Conservation (phyloP, 2,329 filamentous ascomycete genomes). For the Trichoderma endophyticum region DNA sequence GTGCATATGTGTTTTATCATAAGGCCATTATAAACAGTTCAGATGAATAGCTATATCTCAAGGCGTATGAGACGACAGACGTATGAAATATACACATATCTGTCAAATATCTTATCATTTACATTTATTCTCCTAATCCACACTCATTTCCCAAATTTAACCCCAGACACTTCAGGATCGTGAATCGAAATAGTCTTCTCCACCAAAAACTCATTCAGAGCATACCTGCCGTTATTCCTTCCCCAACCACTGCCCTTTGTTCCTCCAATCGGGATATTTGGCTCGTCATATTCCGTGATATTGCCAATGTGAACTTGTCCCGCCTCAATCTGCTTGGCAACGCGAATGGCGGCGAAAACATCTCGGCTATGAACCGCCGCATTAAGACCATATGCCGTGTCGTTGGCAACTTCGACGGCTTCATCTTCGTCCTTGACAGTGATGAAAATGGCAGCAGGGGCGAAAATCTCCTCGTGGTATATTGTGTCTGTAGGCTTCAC, state of each 20-base stretch:
- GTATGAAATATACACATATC: too few relatives aligned
- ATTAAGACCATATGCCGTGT: conserved; percentile 71
- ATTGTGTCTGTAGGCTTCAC: conserved; percentile 61
- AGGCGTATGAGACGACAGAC: too few relatives aligned
- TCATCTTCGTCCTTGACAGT: conserved; percentile 62
- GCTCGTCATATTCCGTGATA: conserved; percentile 61
- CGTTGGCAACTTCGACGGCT: conserved; percentile 70
- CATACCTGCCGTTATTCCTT: conserved; percentile 44
- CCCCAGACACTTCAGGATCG: neutral
- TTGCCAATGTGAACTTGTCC: conserved; percentile 63
- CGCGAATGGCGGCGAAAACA: conserved; percentile 51
- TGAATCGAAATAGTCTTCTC: conserved; percentile 20
- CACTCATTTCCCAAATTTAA: neutral
- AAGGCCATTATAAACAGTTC: too few relatives aligned
- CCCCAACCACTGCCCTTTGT: conserved; percentile 60
- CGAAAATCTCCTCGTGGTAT: conserved; percentile 69
- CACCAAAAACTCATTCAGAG: conserved; percentile 27
- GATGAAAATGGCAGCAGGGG: conserved; percentile 65
- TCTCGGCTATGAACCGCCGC: conserved; percentile 68
- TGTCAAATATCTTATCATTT: too few relatives aligned
- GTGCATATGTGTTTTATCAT: too few relatives aligned
- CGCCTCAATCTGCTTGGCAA: conserved; percentile 58
- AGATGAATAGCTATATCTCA: too few relatives aligned
- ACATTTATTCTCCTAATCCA: neutral
- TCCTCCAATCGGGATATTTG: conserved; percentile 59